Evolutionary conservation across 106 monocot species (phyloP).

Genomic region (Dactylorhiza incarnata): DNA sequence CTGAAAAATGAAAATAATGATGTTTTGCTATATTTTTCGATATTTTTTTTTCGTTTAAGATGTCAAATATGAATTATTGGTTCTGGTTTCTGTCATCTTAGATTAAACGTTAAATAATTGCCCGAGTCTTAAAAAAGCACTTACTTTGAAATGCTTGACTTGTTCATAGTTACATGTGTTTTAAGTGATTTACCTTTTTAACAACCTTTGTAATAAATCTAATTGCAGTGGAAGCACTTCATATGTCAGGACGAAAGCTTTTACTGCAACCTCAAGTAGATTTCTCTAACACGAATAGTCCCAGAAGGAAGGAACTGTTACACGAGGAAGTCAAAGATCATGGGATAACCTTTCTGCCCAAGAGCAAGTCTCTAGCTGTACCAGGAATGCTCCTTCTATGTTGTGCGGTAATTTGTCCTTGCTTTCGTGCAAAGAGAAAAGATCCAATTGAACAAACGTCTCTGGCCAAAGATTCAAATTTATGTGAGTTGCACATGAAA

Average conservation of each 20-base stretch:
- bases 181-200: background rate
- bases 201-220: background rate
- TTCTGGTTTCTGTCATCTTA: background rate
- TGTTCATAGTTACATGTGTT: background rate
- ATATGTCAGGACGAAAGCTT: slow-evolving; percentile 23
- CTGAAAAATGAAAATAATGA: background rate
- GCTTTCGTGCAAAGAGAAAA: slow-evolving; percentile 32
- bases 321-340: slow-evolving; percentile 9
- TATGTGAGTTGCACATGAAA: slow-evolving; percentile 10
- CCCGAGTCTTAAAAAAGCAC: background rate
- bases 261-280: slow-evolving; percentile 12
- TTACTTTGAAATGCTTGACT: background rate
- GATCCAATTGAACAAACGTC: slow-evolving; percentile 16
- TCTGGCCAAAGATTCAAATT: slow-evolving; percentile 17
- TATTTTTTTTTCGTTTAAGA: background rate
- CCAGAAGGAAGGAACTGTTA: slow-evolving; percentile 2
- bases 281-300: slow-evolving; percentile 11
- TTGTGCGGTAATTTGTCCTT: slow-evolving; percentile 31
- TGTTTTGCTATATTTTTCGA: background rate
- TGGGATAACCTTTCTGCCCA: slow-evolving; percentile 4
- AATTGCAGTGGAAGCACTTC: slow-evolving; percentile 10
- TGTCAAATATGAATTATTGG: background rate
- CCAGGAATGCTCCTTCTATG: slow-evolving; percentile 39
- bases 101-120: background rate
- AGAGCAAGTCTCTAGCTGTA: slow-evolving; percentile 17